A percentile compares a stretch with the other conserved stretches of the same genome.
phyloP scores from a whole-genome alignment of 257 asterid species.

The Solanum virginianum region DNA sequence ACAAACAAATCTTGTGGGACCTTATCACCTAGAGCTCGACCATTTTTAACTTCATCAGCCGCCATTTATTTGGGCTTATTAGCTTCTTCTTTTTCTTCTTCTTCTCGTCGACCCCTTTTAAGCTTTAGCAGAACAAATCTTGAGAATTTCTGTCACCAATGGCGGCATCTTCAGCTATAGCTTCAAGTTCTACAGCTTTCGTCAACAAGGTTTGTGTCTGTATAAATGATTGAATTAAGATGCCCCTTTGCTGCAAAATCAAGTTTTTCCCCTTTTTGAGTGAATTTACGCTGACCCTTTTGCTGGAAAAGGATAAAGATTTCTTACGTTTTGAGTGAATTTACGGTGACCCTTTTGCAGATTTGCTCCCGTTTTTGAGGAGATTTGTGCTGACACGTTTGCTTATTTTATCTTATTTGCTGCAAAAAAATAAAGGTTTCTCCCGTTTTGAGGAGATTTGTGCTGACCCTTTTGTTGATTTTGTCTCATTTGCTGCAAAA shows the following conservation, averaged over 20 bases:
- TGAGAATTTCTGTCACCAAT: slow-evolving; percentile 1
- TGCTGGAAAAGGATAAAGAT: no score
- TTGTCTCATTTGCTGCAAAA: neutral
- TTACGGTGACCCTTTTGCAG: neutral
- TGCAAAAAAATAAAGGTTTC: neutral
- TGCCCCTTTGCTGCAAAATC: neutral
- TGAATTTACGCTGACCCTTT: neutral
- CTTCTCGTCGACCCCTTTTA: neutral
- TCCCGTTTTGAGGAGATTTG: neutral
- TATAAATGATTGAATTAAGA: neutral
- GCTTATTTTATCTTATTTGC: neutral
- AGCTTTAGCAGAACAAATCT: neutral
- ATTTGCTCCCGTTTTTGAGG: neutral
- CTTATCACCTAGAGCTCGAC: neutral
- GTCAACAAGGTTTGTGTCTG: slow-evolving; percentile 30
- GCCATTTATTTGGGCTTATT: neutral
- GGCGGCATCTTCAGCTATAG: slow-evolving; percentile 52
- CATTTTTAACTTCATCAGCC: neutral
- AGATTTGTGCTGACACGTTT: neutral
- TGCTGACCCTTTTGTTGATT: neutral
- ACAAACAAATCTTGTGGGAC: neutral
- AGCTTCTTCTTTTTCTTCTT: neutral
- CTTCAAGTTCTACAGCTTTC: slow-evolving; percentile 33
- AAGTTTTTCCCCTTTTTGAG: neutral
- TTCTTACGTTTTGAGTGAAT: neutral